phyloP scores from a whole-genome alignment of 2,329 filamentous ascomycete species.

The Cladosporium sp. region DNA sequence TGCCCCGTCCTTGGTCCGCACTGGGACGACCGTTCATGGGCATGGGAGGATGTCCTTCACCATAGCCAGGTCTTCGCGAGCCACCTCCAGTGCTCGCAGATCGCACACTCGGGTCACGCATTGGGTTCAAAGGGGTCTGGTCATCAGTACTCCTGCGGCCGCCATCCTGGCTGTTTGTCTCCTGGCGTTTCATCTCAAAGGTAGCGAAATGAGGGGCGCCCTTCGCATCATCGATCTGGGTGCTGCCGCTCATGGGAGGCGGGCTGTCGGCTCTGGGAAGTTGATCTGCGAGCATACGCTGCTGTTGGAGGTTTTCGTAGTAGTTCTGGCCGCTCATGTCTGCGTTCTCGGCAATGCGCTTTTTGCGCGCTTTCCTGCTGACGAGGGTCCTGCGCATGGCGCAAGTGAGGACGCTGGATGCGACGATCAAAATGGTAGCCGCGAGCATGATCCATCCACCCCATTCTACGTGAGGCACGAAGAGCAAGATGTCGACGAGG shows the following conservation, averaged over 20 bases:
- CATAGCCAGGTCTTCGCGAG: conserved; percentile 28
- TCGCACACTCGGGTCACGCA: conserved; percentile 52
- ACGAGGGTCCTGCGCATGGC: conserved; percentile 91
- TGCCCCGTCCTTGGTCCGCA: conserved; percentile 14
- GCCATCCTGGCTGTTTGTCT: conserved; percentile 36
- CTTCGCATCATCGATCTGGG: conserved; percentile 50
- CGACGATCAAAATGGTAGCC: conserved; percentile 76
- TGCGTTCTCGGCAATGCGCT: conserved; percentile 84
- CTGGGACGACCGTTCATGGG: conserved; percentile 22
- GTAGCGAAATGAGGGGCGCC: conserved; percentile 52
- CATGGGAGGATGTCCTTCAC: conserved; percentile 35
- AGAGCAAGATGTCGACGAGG: conserved; percentile 86
- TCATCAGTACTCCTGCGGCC: conserved; percentile 55
- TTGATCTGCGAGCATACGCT: conserved; percentile 35
- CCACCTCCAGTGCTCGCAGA: conserved; percentile 30
- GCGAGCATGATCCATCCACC: conserved; percentile 89
- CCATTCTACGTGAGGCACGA: conserved; percentile 90
- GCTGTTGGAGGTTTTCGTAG: conserved; percentile 50
- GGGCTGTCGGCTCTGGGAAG: conserved; percentile 47
- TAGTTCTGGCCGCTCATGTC: conserved; percentile 96
- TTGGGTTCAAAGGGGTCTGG: conserved; percentile 60
- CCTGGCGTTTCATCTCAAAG: conserved; percentile 56
- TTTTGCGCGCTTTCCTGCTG: conserved; percentile 86
- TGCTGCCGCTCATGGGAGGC: conserved; percentile 46
- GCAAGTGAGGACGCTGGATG: conserved; percentile 80